Evolutionary conservation across 352 stramenopile genomes (phyloP), one percentile per base, ranked within the genome.

Genomic region (Pythium apleroticum): DNA sequence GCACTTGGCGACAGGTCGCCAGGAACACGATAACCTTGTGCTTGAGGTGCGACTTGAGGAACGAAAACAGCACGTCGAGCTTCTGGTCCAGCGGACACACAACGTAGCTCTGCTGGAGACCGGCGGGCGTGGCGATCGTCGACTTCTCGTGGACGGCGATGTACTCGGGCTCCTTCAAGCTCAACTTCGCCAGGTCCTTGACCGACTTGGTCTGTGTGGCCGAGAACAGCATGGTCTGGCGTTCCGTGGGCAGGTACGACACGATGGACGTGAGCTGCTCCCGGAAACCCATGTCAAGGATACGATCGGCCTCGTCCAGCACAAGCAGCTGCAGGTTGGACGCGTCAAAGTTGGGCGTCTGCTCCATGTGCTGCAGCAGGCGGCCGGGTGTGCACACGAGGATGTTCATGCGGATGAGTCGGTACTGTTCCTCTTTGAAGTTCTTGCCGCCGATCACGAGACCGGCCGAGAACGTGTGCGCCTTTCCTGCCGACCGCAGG

Each of bases 1-100:
- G 90, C 52, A 99, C 96, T 73, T 98, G 93, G 33, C 97, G 93
- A 72, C 97, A 99, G 5, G 95, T 98, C 1, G 95, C 97, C 27
- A 99, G 80, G 74, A 99, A 99, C 22, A 99, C 90, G 66, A 99
- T 99, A 19, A 92, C 97, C 75, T 99, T 99, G 63, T 91, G 89
- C 77, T 98, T 98, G 24, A 99, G 75, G 77, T 99, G 97, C 39
- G 95, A 98, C 85, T 98, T 99, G 64, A 99, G 87, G 70, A 99
- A 99, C 10, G 93, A 97, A 67, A 97, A 98, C 15, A 99, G 74
- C 49, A 98, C 90, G 74, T 99, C 96, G 35, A 99, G 76, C 75
- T 99, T 99, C 53, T 98, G 81, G 41, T 96, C 84, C 22, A 99
- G 69, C 9, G 86, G 84, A 41, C 95, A 98, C n/a, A 98, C 84